Base-by-base conservation (phyloP, 495 filamentous ascomycete genomes). In the Haplographium delicatum region DNA sequence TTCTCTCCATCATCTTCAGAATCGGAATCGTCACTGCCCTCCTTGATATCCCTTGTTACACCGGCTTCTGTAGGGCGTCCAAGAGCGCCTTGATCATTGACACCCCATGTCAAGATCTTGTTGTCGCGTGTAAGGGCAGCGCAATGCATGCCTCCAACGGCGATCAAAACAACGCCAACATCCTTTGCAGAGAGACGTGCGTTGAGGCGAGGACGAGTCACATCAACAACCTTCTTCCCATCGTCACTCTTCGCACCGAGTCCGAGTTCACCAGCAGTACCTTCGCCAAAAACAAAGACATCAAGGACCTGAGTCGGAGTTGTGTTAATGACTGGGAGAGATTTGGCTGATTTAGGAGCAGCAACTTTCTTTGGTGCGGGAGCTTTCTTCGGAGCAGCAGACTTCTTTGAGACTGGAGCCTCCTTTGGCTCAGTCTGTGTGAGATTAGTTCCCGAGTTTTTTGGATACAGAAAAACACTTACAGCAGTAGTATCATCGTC, bases 91-190 rank as follows among this genome's bases (percentile, higher is more conserved):
- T 84, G 72, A 53, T 85, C 79, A 54, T 87, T 88, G 48, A 85
- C 81, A 50, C 84, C 84, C 84, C 84, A 88, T 2, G 82, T 84
- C 27, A 82, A 67, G 41, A 88, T 76, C 54, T 72, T 71, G 60
- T 83, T 83, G 53, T 86, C 78, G 6, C 72, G 62, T 10, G 84
- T 86, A 2, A 88, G 69, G 7, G 79, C 83, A 45, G 78, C 67
- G 35, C 68, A 70, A 52, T 88, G 84, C 79, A 86, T 84, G 24
- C 81, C 83, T 20, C 84, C 85, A 37, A 75, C 70, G 31, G 81
- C 78, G 7, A 88, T 57, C 27, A 76, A 70, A 19, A 87, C 81
- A 23, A 86, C 72, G 15, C 84, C 82, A 24, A 82, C 77, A 22
- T 71, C 68, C 24, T 79, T 72, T 1, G 81, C 72, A 28, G 62